Evolutionary conservation across 1,284 basidiomycete species (phyloP).

Genomic region (Lentinula novae-zelandiae): DNA sequence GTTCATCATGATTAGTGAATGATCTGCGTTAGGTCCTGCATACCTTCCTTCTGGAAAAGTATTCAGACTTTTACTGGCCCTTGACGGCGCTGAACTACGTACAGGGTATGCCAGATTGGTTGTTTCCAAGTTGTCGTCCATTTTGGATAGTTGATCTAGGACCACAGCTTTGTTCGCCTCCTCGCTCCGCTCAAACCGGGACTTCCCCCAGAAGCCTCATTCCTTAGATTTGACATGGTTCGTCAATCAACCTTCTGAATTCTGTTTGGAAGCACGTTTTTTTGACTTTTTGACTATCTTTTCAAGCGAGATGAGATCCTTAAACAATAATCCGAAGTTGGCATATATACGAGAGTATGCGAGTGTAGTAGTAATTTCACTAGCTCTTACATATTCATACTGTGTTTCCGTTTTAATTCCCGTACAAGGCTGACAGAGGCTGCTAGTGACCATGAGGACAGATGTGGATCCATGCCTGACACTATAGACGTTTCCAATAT

Average conservation of each 20-base stretch:
- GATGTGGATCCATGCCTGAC: too few species aligned
- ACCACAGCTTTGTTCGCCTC: background rate
- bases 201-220: background rate
- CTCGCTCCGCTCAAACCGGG: background rate
- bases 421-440: background rate
- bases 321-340: background rate
- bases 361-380: background rate
- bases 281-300: background rate
- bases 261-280: background rate
- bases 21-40: slow-evolving; percentile 23
- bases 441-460: too few species aligned
- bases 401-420: background rate
- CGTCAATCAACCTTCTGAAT: background rate
- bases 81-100: slow-evolving; percentile 15
- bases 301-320: background rate
- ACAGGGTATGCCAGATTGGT: background rate
- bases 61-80: slow-evolving; percentile 31
- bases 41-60: slow-evolving; percentile 36
- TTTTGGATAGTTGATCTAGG: background rate
- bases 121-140: background rate
- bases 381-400: background rate
- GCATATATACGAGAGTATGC: background rate
- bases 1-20: background rate
- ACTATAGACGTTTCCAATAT: too few species aligned
- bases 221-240: background rate